Conservation (phyloP, 345 rosid genomes). For the Barbarea vulgaris region DNA sequence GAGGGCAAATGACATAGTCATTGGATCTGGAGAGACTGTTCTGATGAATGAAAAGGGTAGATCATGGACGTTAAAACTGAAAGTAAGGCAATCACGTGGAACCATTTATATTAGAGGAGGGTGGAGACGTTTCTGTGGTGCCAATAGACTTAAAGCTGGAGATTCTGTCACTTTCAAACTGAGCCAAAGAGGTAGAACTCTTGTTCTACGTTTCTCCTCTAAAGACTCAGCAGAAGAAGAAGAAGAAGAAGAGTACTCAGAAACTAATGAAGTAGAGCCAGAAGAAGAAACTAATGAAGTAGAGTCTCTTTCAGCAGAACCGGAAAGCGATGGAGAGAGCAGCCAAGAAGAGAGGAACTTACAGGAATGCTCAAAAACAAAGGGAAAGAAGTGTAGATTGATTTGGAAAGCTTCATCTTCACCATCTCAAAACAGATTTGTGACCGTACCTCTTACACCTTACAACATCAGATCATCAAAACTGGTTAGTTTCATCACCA, state of each 20-base stretch:
- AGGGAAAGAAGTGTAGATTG: no score
- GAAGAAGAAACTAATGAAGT: no score
- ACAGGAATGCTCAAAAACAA: neutral
- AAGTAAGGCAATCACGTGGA: neutral
- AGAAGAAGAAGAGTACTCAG: constrained; percentile 22
- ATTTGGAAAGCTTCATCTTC: constrained; percentile 5
- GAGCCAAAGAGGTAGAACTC: constrained; percentile 1
- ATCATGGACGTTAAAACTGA: constrained; percentile 2
- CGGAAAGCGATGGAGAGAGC: neutral
- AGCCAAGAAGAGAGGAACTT: neutral
- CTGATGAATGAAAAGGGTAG: constrained; percentile 7
- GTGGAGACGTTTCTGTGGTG: constrained; percentile 21
- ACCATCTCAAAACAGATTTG: neutral
- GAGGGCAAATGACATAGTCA: neutral
- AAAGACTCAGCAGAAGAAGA: no score
- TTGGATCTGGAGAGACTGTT: neutral
- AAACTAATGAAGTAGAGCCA: no score
- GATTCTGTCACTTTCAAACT: neutral
- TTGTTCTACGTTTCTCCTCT: neutral
- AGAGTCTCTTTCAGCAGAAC: constrained; percentile 9
- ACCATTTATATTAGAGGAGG: neutral
- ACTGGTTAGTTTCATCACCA: constrained; percentile 2
- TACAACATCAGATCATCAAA: neutral
- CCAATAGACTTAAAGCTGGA: constrained; percentile 1
- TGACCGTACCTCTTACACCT: neutral